Evolutionary conservation across 148 eudicot species (phyloP), one percentile per base, ranked within the genome.

Genomic region (Talinum fruticosum): DNA sequence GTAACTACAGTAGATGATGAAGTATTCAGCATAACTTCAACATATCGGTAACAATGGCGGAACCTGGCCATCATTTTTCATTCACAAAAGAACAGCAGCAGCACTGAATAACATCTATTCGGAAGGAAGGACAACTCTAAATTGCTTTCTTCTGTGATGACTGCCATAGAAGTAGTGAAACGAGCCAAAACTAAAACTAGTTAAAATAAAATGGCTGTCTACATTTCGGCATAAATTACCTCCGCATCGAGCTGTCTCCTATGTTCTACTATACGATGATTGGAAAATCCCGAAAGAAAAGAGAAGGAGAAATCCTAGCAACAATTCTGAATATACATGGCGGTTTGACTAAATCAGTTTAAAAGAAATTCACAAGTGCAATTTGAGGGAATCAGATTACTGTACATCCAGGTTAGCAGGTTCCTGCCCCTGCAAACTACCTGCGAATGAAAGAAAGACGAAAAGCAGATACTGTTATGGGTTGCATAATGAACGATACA

Each of bases 361-460:
- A 41, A 23, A 59, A 32, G 75, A 59, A 80, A 74, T 69, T 69
- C 73, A 41, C 44, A 29, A 37, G 21, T 38, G 26, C 64, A 30
- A 62, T 76, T 65, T 73, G 51, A 36, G 68, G 72, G n/a, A 53
- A 68, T 76, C 66, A 66, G 61, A 70, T 81, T 64, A 49, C 70
- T 78, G 76, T 78, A 78, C 81, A 78, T 29, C 64, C 76, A 71
- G 75, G 80, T 59, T 71, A 71, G 75, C 81, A 64, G 61, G 70
- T n/a, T n/a, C n/a, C 45, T 59, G 29, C 26, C 64, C 75, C 75
- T 47, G 34, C 32, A 59, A 71, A 28, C 79, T 16, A 28, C 69
- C 80, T 78, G 80, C 69, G 37, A 54, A 15, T 24, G 34, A 69
- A 8, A 32, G 34, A 69, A 8, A 32, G 6, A 64, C 6, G 36